These are phyloP conservation scores for Pythium brassicae DNA, from an alignment of 352 stramenopile species.

Conservation along the genomic window DNA sequence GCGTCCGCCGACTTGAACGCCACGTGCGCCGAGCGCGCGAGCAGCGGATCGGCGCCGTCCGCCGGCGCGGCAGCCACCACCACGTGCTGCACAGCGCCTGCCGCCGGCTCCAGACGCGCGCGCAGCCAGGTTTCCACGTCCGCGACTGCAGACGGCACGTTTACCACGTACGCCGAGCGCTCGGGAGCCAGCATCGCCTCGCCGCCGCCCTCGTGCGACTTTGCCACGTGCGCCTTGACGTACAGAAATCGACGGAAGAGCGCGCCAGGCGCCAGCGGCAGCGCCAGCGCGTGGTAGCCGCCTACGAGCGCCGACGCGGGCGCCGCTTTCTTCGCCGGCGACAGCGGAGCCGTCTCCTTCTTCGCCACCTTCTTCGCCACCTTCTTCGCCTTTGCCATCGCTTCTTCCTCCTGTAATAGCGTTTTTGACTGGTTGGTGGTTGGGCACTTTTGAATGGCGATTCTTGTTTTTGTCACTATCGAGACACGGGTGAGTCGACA, in stretches of 20 bases:
- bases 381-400: neutral
- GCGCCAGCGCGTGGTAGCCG: conserved; percentile 72
- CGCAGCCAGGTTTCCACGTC: conserved; percentile 45
- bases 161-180: conserved; percentile 76
- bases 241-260: conserved; percentile 67
- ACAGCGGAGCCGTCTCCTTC: neutral
- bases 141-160: conserved; percentile 42
- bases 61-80: conserved; percentile 6
- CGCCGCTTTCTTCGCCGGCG: neutral
- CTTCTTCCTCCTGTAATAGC: too few species aligned
- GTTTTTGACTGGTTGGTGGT: too few species aligned
- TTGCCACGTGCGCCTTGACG: conserved; percentile 62
- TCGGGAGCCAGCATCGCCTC: conserved; percentile 50
- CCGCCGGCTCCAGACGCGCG: conserved; percentile 28
- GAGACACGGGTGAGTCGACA: too few species aligned
- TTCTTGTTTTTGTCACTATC: too few species aligned
- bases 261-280: conserved; percentile 54
- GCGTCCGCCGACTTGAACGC: conserved; percentile 70
- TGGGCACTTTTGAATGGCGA: too few species aligned
- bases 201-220: conserved; percentile 26
- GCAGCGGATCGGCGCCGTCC: conserved; percentile 15
- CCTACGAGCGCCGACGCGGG: conserved; percentile 22
- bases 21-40: conserved; percentile 49
- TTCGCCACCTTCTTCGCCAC: neutral
- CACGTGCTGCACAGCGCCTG: conserved; percentile 67